A percentile compares a stretch with the other conserved stretches of the same genome.
Conservation (phyloP, 805 yeast species). For the Nakazawaea ishiwadae region DNA sequence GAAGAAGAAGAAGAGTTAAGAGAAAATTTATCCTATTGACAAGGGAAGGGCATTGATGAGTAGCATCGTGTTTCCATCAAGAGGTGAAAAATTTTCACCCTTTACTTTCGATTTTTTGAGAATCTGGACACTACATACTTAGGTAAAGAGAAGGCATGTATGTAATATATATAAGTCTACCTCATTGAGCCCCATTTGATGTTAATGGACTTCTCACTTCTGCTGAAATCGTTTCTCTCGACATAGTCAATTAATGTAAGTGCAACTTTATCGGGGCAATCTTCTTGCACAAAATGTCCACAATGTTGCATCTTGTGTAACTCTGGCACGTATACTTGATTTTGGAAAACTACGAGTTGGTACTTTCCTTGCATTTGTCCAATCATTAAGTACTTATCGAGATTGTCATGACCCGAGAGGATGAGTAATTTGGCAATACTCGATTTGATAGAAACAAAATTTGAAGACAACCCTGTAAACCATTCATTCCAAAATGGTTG, state of each 20-base stretch:
- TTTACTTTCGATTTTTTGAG: too few relatives aligned
- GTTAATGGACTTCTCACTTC: slow-evolving; percentile 25
- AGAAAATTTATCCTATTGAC: too few relatives aligned
- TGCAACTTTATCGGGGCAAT: slow-evolving; percentile 67
- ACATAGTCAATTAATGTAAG: slow-evolving; percentile 45
- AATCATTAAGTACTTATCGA: slow-evolving; percentile 80
- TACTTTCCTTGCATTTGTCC: slow-evolving; percentile 99
- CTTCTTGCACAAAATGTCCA: slow-evolving; percentile 97
- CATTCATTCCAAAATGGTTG: slow-evolving; percentile 74
- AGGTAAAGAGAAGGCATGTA: not conserved
- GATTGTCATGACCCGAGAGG: slow-evolving; percentile 82
- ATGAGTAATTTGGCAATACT: slow-evolving; percentile 63
- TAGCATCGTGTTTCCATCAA: too few relatives aligned
- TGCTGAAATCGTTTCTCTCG: slow-evolving; percentile 34
- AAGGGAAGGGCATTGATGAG: too few relatives aligned
- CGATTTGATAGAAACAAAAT: slow-evolving; percentile 34
- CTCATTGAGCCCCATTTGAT: slow-evolving; percentile 13
- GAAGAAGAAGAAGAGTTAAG: too few relatives aligned
- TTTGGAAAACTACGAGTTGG: slow-evolving; percentile 75
- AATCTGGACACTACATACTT: not conserved
- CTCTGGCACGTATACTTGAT: slow-evolving; percentile 18
- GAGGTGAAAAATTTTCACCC: too few relatives aligned
- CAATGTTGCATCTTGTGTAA: slow-evolving; percentile 40
- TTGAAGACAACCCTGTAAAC: slow-evolving; percentile 66
- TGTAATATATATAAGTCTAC: not conserved